Conservation (phyloP, 768 basidiomycete species). For the Phaeotremella fagi region DNA sequence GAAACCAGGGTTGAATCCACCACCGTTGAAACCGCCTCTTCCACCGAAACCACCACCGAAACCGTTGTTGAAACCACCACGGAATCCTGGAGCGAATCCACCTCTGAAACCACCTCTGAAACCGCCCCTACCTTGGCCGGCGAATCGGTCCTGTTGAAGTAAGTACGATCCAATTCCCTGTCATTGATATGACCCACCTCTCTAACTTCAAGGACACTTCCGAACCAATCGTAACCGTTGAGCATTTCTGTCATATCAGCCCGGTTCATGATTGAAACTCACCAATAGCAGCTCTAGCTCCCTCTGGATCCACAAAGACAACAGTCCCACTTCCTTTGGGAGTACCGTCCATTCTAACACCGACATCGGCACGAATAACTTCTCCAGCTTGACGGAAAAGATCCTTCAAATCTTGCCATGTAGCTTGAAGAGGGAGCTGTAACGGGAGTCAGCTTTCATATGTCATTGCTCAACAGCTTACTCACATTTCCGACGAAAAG, state of each 20-base stretch:
- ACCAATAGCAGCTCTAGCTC: slow-evolving; percentile 90
- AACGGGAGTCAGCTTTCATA: neutral
- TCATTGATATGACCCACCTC: slow-evolving; percentile 57
- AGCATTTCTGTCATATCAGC: slow-evolving; percentile 67
- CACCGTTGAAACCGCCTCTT: slow-evolving; percentile 51
- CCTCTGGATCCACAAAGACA: slow-evolving; percentile 83
- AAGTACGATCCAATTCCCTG: neutral
- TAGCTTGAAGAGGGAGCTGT: slow-evolving; percentile 91
- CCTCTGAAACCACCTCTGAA: neutral
- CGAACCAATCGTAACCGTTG: slow-evolving; percentile 96
- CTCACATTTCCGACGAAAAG: slow-evolving; percentile 87
- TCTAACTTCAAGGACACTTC: slow-evolving; percentile 88
- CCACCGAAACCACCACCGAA: slow-evolving; percentile 40
- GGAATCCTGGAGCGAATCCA: slow-evolving; percentile 46
- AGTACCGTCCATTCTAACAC: slow-evolving; percentile 75
- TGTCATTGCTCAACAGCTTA: neutral
- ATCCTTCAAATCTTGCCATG: slow-evolving; percentile 98
- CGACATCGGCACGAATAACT: slow-evolving; percentile 92
- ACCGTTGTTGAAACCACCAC: slow-evolving; percentile 52
- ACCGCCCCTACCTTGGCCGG: slow-evolving; percentile 21
- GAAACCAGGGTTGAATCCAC: slow-evolving; percentile 47
- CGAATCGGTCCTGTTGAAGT: slow-evolving; percentile 34
- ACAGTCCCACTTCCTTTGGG: slow-evolving; percentile 98
- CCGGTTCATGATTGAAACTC: slow-evolving; percentile 43
- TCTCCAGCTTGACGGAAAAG: slow-evolving; percentile 92